Evolutionary conservation across 441 rosid genomes (phyloP), one percentile per base, ranked within the genome.

Genomic region (Gossypium gossypioides): DNA sequence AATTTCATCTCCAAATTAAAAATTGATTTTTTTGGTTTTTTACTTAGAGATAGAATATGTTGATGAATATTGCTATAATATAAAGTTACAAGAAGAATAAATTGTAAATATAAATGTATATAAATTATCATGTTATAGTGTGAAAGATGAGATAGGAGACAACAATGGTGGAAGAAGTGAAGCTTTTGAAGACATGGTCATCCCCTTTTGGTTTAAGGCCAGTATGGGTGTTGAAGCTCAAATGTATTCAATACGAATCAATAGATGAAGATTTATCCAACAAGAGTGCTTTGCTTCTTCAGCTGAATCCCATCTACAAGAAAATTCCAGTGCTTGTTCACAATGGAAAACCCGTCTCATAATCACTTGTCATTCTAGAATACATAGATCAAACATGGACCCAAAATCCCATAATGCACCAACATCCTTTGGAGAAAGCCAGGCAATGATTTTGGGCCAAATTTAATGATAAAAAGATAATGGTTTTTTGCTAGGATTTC

Each of bases 301-400:
- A 72, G 7, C 42, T 21, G 22, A 79, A 75, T 29, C 79, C 82
- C 2, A 24, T 75, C 34, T 13, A 75, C 74, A 69, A 69, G 66
- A 63, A 64, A 61, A 52, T 79, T 15, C 79, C 82, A 0, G 82
- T 75, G 19, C 82, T 79, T 1, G 6, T 79, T 25, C 79, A 75
- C 40, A 72, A 69, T 15, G 55, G 46, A 24, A 79, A 75, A 1
- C 74, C 76, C 8, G 48, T 72, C 21, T 54, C 55, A 1, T 74
- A 72, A 37, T 75, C 76, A 8, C 29, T 68, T 56, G 57, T 79
- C 6, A 77, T 81, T 24, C 81, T 83, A 2, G 84, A 79, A 67
- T 83, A 79, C 48, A 75, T 81, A 3, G 84, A 83, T 7, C 76
- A 81, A 44, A 77, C 77, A 7, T 81, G 84, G 84, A 67, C 69